Percentiles rank a stretch among this genome's conserved stretches.
Evolutionary conservation across 139 green algal species (phyloP).

Genomic region (Pleodorina starrii): DNA sequence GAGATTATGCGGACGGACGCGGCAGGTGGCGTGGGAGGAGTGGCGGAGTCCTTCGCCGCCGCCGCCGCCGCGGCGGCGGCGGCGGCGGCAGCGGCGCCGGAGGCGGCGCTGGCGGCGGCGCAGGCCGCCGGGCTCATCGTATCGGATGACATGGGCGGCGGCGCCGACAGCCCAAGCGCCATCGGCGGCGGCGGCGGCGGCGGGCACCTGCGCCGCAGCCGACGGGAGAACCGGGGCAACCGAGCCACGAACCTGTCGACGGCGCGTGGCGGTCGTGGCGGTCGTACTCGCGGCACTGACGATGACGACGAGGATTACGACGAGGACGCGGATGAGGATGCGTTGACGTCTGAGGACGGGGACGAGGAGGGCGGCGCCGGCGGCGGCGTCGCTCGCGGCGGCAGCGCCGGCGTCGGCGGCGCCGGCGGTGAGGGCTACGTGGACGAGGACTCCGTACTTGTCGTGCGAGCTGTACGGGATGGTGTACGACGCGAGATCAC

Average conservation of each 20-base stretch:
- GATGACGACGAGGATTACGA: not conserved
- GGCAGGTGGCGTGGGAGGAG: not conserved
- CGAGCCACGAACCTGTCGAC: not conserved
- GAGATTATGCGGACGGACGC: not conserved
- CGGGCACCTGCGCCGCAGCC: slow-evolving; percentile 6
- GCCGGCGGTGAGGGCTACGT: slow-evolving; percentile 6
- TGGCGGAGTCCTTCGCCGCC: not conserved
- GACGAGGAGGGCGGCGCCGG: not conserved
- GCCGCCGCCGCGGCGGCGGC: not conserved
- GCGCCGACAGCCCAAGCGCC: not conserved
- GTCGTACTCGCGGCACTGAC: not conserved
- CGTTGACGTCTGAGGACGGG: not conserved
- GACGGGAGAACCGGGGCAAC: not conserved
- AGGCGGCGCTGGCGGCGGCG: slow-evolving; percentile 1
- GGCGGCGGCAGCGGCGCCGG: not conserved
- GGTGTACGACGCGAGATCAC: slow-evolving; percentile 39
- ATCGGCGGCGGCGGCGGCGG: not conserved
- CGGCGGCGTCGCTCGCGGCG: not conserved
- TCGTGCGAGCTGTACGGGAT: slow-evolving; percentile 18
- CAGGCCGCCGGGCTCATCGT: not conserved
- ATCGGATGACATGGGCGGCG: not conserved
- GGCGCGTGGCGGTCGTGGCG: not conserved
- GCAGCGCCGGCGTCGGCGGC: not conserved
- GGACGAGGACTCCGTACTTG: slow-evolving; percentile 20
- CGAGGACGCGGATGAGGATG: not conserved